Evolutionary conservation across 495 filamentous ascomycete genomes (phyloP).

Genomic region (Cladorrhinum samala): DNA sequence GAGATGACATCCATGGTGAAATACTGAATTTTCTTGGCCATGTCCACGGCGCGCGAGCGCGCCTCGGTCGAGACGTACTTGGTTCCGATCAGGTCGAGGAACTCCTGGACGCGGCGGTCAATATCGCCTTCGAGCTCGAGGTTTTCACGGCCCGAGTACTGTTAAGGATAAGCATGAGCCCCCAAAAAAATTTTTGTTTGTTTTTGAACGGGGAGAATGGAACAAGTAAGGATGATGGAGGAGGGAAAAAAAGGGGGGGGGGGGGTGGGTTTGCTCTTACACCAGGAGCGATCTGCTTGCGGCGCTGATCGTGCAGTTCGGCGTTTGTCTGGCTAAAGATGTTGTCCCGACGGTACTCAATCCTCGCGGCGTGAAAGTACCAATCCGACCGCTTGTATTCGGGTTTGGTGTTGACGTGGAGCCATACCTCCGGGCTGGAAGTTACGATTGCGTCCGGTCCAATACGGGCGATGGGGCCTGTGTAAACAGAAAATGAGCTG

Average conservation of each 20-base stretch:
- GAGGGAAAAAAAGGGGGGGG: too few relatives aligned
- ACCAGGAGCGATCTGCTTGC: conserved; percentile 30
- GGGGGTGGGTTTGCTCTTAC: too few relatives aligned
- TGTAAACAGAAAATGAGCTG: too few relatives aligned
- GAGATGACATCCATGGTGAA: conserved; percentile 40
- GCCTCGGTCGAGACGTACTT: conserved; percentile 39
- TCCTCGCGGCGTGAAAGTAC: conserved; percentile 22
- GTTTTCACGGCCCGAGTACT: conserved; percentile 27
- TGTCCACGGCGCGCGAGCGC: conserved; percentile 35
- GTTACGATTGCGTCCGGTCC: conserved; percentile 29
- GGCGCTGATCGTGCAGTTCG: conserved; percentile 25
- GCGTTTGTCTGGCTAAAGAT: conserved; percentile 30
- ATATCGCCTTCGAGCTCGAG: conserved; percentile 35
- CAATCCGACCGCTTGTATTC: conserved; percentile 25
- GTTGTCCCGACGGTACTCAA: conserved; percentile 29
- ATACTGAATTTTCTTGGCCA: conserved; percentile 34
- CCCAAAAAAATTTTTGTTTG: neutral
- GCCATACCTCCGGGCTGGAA: conserved; percentile 22
- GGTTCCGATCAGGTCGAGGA: conserved; percentile 36
- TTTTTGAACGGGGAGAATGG: neutral
- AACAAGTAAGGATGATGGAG: too few relatives aligned
- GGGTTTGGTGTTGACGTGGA: conserved; percentile 24
- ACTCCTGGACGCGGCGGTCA: conserved; percentile 31
- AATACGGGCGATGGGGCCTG: conserved; percentile 30
- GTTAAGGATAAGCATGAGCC: neutral